Base-by-base conservation (phyloP, 208 protist genomes). In the Strigomonas culicis region DNA sequence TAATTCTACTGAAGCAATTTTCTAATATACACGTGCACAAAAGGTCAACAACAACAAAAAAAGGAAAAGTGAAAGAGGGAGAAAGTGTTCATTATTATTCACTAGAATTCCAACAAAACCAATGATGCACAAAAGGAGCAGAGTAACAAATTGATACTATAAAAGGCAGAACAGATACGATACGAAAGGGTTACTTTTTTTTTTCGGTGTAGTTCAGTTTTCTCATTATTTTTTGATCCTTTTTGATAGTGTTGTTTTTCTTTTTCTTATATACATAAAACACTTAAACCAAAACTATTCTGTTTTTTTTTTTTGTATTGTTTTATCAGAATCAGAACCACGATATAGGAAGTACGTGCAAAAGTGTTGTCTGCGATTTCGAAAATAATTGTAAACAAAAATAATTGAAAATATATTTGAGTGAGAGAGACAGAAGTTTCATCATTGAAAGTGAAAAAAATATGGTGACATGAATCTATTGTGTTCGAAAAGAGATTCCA, bases 321-420 rank as follows among this genome's bases (percentile, higher is more conserved):
- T 49, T 49, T 49, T 49, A 21, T 21, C 10, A 10, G 34, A 10
- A 39, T 21, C 17, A 21, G 4, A 21, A 21, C 2, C 4, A n/a
- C 2, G 17, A 49, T 6, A 49, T 15, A 21, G n/a, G n/a, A 49
- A 21, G 19, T 4, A 15, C 4, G n/a, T 49, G 17, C 43, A 21
- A 24, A 49, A 24, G n/a, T 41, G 36, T 41, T n/a, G n/a, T n/a
- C n/a, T n/a, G n/a, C n/a, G n/a, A 39, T 47, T 30, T 7, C 0
- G 31, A 52, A 34, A 63, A 63, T 31, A 58, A 57, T 53, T 62
- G 67, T 57, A 46, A 57, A 52, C 19, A 62, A 66, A 17, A 60
- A 68, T 53, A 50, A 68, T 25, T 28, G 51, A 27, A 47, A 75
- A 17, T 46, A 49, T 49, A 49, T 49, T 3, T 49, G 43, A 24